Base-by-base conservation (phyloP, 2,329 filamentous ascomycete genomes). In the Fusarium sororula region DNA sequence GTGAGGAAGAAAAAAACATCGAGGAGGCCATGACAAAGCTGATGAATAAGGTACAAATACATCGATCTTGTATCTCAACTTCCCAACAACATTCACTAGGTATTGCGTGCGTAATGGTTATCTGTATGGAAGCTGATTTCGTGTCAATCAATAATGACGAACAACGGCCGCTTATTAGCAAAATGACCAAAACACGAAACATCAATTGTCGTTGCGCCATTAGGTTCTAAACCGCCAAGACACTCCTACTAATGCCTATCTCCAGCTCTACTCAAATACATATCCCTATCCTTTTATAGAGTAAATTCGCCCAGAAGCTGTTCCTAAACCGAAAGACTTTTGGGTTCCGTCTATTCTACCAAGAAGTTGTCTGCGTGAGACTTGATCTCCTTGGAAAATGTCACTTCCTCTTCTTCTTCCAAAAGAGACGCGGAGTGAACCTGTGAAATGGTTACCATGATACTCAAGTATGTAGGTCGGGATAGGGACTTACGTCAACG, bases 381-480 rank as follows among this genome's bases (percentile, higher is more conserved):
- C 84, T 91, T 94, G 81, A 95, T 85, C 65, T 96, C 93, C 84
- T 94, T 96, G 53, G 93, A 93, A 84, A 95, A 97, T 26, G 91
- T 90, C 60, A 97, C 92, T 57, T 94, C 91, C 81, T 96, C 93
- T 74, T 91, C 89, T 85, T 93, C 90, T 74, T 94, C 93, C 63
- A 95, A 79, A 76, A 96, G 84, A 32, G 89, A 89, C 30, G 96
- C 92, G 51, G 90, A 88, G 6, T 87, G 86, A 58, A 95, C 92
- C 93, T 80, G 37, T 26, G 41, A 15, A 22, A 64, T 61, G 70
- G 77, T 68, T 55, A 74, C 62, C 17, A 68, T 26, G 12, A 22
- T 14, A 26, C 13, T 47, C 39, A 28, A 26, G 30, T 24, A 13
- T 18, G 22, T 11, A 8, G 7, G 22, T 20, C 14, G 20, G 24